phyloP scores from a whole-genome alignment of 768 basidiomycete species.

The Collybiopsis luxurians region DNA sequence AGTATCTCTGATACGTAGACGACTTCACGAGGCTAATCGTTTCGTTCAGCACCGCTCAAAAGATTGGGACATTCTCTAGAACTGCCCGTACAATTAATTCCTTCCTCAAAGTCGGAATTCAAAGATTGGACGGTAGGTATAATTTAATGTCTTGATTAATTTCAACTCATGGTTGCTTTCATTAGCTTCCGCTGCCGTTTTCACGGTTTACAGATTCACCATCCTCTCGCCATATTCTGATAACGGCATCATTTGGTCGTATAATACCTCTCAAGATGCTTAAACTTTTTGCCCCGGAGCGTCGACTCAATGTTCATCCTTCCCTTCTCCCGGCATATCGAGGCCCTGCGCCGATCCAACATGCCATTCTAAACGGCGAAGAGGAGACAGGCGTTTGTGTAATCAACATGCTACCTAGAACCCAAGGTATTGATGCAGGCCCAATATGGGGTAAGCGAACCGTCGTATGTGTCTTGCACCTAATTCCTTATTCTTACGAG shows the following conservation, averaged over 20 bases:
- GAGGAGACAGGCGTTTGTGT: conserved; percentile 77
- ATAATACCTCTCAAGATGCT: conserved; percentile 70
- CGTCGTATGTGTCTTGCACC: conserved; percentile 38
- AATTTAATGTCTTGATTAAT: not conserved
- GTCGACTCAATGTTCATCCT: conserved; percentile 85
- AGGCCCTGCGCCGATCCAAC: conserved; percentile 92
- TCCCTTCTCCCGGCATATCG: conserved; percentile 84
- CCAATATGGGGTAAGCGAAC: conserved; percentile 55
- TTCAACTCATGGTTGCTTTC: not conserved
- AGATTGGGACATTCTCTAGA: conserved; percentile 48
- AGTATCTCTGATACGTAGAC: no score
- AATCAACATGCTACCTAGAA: conserved; percentile 67
- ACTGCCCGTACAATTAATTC: conserved; percentile 61
- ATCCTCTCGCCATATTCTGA: conserved; percentile 50
- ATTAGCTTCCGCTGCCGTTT: conserved; percentile 40
- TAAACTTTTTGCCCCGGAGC: conserved; percentile 50
- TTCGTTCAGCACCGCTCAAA: conserved; percentile 65
- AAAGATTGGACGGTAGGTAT: conserved; percentile 56
- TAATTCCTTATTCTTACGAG: not conserved
- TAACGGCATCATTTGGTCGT: conserved; percentile 91
- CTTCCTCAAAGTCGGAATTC: conserved; percentile 57
- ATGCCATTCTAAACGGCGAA: conserved; percentile 67
- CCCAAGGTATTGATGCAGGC: conserved; percentile 77
- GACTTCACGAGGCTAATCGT: no score
- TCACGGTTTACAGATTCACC: conserved; percentile 19